Evolutionary conservation across 1,139 yeast genomes (phyloP), one percentile per base, ranked within the genome.

Genomic region (Yamadazyma triangularis): DNA sequence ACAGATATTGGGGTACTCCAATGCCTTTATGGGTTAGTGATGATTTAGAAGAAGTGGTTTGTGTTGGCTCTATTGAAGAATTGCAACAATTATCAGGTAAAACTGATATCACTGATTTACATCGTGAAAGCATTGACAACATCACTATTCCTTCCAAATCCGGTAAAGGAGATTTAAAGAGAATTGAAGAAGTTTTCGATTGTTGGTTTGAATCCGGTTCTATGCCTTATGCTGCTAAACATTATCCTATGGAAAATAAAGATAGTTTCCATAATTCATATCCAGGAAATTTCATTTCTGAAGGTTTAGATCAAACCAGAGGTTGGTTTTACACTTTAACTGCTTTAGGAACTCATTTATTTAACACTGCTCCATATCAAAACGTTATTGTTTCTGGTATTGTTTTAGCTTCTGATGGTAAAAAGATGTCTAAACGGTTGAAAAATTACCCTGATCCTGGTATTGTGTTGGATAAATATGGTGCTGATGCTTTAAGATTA

Each of bases 121-220:
- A 91, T 64, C 87, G 98, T 66, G 97, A 91, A 51, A 73, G 67
- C 50, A 88, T 91, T 51, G 99, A 91, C 55, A 70, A 79, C 38
- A 79, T 91, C 56, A 88, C 96, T 39, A 91, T 91, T 50, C 97
- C 97, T 36, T 89, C 97, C n/a, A 71, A 79, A 53, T 58, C 73
- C 52, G 97, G 98, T 45, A 89, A 87, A 57, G 96, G 96, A 45
- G 65, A 57, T 21, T 76, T 93, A 61, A 83, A 67, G 59, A 84
- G 99, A 72, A 74, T 91, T 41, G 97, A 91, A 58, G 98, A 91
- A 64, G 99, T 93, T 32, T 93, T 93, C 53, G 98, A 93, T 65
- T 93, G 99, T 71, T 93, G 99, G 99, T 93, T 91, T 54, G 98
- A 93, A 69, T 87, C 96, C 20, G 99, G 99, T 47, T 81, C 96